A percentile compares a stretch with the other conserved stretches of the same genome.
These are phyloP conservation scores for Solanum etuberosum DNA, from an alignment of 257 asterid genomes.

Conservation along the genomic window DNA sequence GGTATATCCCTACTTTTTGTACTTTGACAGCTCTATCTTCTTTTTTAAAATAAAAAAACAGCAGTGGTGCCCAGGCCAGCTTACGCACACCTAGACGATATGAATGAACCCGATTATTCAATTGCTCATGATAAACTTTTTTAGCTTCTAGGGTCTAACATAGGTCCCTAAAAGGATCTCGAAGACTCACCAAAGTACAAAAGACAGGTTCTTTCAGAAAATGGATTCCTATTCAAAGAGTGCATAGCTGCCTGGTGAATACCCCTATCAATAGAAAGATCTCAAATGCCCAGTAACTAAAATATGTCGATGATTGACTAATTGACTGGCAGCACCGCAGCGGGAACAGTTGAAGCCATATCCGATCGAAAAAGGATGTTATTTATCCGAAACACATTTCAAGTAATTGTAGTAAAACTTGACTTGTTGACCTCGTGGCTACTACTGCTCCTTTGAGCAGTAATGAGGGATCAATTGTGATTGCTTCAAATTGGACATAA, in stretches of 20 bases:
- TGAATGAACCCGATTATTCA: background rate
- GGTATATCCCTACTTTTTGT: background rate
- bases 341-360: background rate
- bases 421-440: background rate
- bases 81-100: background rate
- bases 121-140: background rate
- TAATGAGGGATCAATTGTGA: background rate
- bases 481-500: background rate
- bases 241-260: background rate
- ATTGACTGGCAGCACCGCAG: background rate
- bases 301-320: background rate
- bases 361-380: background rate
- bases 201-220: background rate
- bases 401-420: background rate
- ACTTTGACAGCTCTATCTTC: background rate
- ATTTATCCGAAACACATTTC: background rate
- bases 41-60: background rate
- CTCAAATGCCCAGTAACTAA: background rate
- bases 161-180: background rate
- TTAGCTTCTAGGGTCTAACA: background rate
- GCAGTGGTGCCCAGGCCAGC: too few relatives aligned
- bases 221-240: background rate
- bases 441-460: background rate
- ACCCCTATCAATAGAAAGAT: background rate
- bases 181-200: background rate